Conservation (phyloP, 202 grass and related monocot species). For the Panicum virgatum region DNA sequence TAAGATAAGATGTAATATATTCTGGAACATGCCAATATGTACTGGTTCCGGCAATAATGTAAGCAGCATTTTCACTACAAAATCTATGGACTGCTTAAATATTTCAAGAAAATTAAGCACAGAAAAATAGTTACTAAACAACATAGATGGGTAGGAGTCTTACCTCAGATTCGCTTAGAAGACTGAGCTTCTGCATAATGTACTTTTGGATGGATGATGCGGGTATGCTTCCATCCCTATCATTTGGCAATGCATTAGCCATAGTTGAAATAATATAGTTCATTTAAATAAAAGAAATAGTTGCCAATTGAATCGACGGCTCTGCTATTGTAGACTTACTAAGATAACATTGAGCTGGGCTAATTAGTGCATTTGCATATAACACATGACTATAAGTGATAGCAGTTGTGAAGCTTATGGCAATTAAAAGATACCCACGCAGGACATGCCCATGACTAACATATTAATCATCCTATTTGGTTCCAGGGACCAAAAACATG, state of each 20-base stretch:
- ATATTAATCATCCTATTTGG: slow-evolving; percentile 17
- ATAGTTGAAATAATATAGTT: slow-evolving; percentile 24
- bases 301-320: background rate
- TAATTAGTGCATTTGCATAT: slow-evolving; percentile 13
- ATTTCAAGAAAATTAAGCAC: slow-evolving; percentile 5
- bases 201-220: slow-evolving; percentile 79
- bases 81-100: background rate
- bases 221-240: slow-evolving; percentile 73
- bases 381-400: slow-evolving; percentile 17
- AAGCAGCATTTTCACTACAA: background rate
- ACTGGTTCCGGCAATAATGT: background rate
- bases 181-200: slow-evolving; percentile 66
- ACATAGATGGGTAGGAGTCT: slow-evolving; percentile 16
- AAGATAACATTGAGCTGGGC: background rate
- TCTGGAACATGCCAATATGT: slow-evolving; percentile 5
- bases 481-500: background rate
- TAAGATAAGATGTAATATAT: background rate
- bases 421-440: background rate
- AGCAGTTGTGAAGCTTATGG: slow-evolving; percentile 21
- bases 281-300: slow-evolving; percentile 27
- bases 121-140: background rate
- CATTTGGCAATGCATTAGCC: slow-evolving; percentile 31
- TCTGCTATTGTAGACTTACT: background rate
- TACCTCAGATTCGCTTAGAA: slow-evolving; percentile 67
- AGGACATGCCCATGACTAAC: background rate